Conservation (phyloP, 2,329 filamentous ascomycete genomes). For the Fonsecaea multimorphosa region DNA sequence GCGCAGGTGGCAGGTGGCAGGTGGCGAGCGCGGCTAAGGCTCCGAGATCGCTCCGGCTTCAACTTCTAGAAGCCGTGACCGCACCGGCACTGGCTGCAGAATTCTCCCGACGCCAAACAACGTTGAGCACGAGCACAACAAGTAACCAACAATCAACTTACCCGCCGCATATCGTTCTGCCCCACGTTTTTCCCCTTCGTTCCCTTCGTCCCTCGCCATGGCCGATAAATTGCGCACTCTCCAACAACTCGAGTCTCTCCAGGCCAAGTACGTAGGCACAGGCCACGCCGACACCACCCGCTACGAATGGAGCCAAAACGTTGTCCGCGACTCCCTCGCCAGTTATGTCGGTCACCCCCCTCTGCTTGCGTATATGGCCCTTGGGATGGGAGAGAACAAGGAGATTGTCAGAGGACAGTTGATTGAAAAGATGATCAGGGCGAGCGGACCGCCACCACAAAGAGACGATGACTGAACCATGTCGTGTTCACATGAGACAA, state of each 20-base stretch:
- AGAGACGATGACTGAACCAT: constrained; percentile 34
- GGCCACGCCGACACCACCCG: constrained; percentile 96
- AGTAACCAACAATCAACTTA: neutral
- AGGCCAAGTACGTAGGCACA: constrained; percentile 94
- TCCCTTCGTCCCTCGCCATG: constrained; percentile 50
- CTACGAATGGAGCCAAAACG: constrained; percentile 97
- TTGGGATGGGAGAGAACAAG: constrained; percentile 83
- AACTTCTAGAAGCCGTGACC: too few relatives aligned
- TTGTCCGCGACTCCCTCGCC: constrained; percentile 89
- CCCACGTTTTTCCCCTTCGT: neutral
- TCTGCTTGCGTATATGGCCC: constrained; percentile 83
- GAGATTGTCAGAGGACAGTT: constrained; percentile 80
- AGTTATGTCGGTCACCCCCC: constrained; percentile 89
- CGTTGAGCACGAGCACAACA: neutral
- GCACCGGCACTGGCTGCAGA: neutral
- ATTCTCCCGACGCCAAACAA: neutral
- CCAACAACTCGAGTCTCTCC: constrained; percentile 95
- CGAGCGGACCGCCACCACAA: constrained; percentile 70
- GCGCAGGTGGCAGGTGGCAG: too few relatives aligned
- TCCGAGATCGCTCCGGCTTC: neutral
- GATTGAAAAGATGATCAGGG: constrained; percentile 75
- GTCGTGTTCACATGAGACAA: neutral
- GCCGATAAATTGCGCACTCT: constrained; percentile 98
- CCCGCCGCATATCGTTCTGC: neutral
- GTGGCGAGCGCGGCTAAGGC: neutral